Percentiles rank a stretch among this genome's conserved stretches.
Conservation (phyloP, 805 yeast species). For the Sugiyamaella chiloensis region DNA sequence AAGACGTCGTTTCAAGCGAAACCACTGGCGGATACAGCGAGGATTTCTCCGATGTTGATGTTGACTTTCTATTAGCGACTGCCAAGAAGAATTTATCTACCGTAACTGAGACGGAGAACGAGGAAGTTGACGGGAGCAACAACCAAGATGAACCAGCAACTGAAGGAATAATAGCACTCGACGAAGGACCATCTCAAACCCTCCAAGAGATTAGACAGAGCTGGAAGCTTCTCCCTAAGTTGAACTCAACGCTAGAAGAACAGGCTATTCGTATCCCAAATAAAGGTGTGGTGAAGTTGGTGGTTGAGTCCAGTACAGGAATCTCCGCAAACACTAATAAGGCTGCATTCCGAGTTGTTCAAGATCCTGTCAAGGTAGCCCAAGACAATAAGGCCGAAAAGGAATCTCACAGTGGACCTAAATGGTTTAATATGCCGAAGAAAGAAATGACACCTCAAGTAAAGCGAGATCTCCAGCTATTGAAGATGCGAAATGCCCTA, state of each 20-base stretch:
- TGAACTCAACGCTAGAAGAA: constrained; percentile 12
- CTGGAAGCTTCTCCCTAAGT: constrained; percentile 20
- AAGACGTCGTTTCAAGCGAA: neutral
- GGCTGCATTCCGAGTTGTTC: constrained; percentile 25
- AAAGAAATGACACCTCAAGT: constrained; percentile 68
- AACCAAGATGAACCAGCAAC: no score
- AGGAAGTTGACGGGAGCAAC: no score
- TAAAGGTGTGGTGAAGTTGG: constrained; percentile 12
- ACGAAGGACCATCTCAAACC: neutral
- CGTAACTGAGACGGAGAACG: neutral
- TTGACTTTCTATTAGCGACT: constrained; percentile 16
- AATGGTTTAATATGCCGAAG: constrained; percentile 81
- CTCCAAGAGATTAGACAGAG: constrained; percentile 14
- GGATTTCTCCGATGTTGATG: constrained; percentile 8
- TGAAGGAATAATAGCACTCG: neutral
- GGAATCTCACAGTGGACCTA: constrained; percentile 46
- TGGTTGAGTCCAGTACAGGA: no score
- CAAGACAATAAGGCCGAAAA: constrained; percentile 25
- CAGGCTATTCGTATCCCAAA: neutral
- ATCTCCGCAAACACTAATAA: neutral
- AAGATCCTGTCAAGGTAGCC: constrained; percentile 32
- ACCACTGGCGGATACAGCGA: neutral
- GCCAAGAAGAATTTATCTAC: constrained; percentile 20
- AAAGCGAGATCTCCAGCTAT: constrained; percentile 71
- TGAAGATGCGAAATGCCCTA: constrained; percentile 83